Evolutionary conservation across 176 grass and related monocot species (phyloP), one percentile per base, ranked within the genome.

Genomic region (Phyllostachys edulis): DNA sequence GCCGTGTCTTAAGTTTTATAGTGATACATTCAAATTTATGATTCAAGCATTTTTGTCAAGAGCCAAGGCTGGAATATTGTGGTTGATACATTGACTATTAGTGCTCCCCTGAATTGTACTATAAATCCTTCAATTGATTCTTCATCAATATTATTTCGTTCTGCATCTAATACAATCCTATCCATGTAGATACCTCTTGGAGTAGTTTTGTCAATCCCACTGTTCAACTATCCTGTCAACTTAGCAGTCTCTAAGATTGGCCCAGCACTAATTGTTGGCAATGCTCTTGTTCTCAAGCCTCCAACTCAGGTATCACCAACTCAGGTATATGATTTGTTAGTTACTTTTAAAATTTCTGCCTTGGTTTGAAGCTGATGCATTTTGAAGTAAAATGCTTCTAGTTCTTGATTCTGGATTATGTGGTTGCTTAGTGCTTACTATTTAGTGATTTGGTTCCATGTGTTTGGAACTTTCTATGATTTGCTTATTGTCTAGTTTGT

Each of bases 171-270:
- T 84, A 7, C 36, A 23, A 51, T 91, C 67, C 14, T 72, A 49
- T 80, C 91, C 17, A 73, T 89, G 45, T 71, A 98, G 96, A 70
- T 98, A 52, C 96, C 96, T 69, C 93, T 98, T 83, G 96, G 96
- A 79, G 91, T 98, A 67, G 93, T 98, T 78, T 86, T 98, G 85
- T 93, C 96, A 62, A 98, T 98, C 49, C 96, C 96, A 17, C 96
- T 93, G 45, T 98, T 98, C 67, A 98, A 98, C 80, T 98, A 98
- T 85, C 96, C 96, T 46, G 96, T 98, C 57, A 98, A 98, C 74
- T 44, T 98, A 65, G 96, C 96, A 3, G 96, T 98, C 82, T 98
- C 96, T 16, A 98, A 98, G 89, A 98, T 98, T 51, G 93, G 79
- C 46, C 96, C 96, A 75, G 96, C 96, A 50, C 80, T 98, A 23